Percentiles rank a stretch among this genome's conserved stretches.
Evolutionary conservation across 805 yeast species (phyloP).

Genomic region (Yamadazyma philogaea): DNA sequence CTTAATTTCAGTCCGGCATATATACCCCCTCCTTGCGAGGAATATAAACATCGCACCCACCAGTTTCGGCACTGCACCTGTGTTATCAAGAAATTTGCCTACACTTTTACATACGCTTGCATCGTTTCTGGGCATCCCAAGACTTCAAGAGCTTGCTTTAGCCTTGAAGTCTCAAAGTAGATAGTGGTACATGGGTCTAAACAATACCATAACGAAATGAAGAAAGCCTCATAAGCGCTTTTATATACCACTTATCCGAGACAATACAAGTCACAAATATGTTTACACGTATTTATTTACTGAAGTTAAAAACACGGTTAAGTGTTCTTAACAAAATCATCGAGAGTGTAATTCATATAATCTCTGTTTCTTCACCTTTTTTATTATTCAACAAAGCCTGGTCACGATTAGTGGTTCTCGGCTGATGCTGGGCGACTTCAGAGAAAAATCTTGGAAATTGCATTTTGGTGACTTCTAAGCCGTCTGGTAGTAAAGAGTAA

Average conservation of each 20-base stretch:
- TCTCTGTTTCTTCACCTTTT: neutral
- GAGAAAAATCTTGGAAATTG: too few relatives aligned
- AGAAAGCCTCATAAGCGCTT: neutral
- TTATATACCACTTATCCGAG: neutral
- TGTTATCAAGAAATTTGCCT: neutral
- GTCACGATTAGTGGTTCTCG: neutral
- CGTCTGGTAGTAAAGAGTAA: neutral
- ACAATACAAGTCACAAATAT: neutral
- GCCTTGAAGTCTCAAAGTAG: neutral
- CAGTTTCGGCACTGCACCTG: neutral
- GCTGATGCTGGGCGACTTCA: neutral
- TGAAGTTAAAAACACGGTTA: neutral
- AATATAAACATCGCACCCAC: neutral
- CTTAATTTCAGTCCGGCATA: slow-evolving; percentile 4
- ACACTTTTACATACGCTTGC: neutral
- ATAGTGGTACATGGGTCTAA: neutral
- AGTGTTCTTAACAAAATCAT: neutral
- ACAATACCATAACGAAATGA: neutral
- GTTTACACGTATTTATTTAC: neutral
- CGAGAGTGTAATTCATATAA: neutral
- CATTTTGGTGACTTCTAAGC: too few relatives aligned
- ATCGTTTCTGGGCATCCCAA: neutral
- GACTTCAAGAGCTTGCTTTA: neutral
- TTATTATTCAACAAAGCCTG: neutral
- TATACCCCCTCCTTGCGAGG: slow-evolving; percentile 1